Base-by-base conservation (phyloP, 129 eudicot genomes). In the Sambucus nigra region DNA sequence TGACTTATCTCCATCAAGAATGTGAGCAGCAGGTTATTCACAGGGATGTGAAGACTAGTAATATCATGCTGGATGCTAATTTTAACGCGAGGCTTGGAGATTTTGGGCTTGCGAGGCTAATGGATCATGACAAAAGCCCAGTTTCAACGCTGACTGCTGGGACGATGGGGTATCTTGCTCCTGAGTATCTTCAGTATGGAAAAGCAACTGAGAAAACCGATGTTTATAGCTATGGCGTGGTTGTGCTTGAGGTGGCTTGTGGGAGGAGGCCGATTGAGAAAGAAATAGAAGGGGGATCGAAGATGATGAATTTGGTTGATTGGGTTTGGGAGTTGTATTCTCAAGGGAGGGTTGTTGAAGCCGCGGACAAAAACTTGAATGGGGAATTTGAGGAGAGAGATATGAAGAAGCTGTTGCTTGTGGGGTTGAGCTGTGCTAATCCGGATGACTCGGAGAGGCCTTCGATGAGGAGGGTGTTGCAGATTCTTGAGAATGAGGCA, bases 21-120 rank as follows among this genome's bases (percentile, higher is more conserved):
- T 88, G 97, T 60, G 95, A 88, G 57, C 87, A 78, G 49, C 73
- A 78, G 53, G 95, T 88, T 53, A 78, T 88, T 45, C 97, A 84
- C 47, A 44, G 97, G 19, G 95, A 88, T 72, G 78, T 88, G n/a
- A 88, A 88, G 66, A 59, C 94, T 11, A 84, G 93, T 63, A 88
- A 88, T 33, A 69, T 88, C 49, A 71, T 84, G 95, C 70, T 88
- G 5, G 95, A 84, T 40, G 74, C 57, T 0, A 66, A 75, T 63
- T 81, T 61, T 18, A 84, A 76, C 18, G 73, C 95, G 0, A 64
- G 88, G 50, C 75, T 88, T 6, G 93, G 95, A 1, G 97, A 84
- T 76, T 88, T 88, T 46, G 97, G 97, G 18, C 24, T 88, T 51
- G 97, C 97, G 5, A 71, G 81, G 63, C 63, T 88, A 8, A 71